Evolutionary conservation across 441 rosid species (phyloP), one percentile per base, ranked within the genome.

Genomic region (Adansonia madagascariensis): DNA sequence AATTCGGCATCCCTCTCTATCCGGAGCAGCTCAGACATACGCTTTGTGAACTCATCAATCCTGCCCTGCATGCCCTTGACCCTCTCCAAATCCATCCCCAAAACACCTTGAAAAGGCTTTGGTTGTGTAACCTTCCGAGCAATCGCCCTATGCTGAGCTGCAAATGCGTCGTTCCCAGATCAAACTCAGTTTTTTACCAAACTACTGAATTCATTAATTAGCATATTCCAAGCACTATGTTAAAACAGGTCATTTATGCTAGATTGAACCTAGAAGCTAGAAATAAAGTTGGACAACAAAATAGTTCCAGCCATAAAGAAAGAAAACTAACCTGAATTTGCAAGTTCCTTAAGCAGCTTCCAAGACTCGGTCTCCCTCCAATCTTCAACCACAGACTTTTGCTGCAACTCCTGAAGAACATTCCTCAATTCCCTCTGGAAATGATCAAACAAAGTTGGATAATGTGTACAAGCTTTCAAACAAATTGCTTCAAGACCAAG

Each of bases 1-100:
- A 95, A 80, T 77, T 95, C 99, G n/a, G 94, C 88, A 86, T 95
- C 98, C 85, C 98, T 87, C 84, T 95, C 98, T 78, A 94, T 87
- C 7, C 86, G 91, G 81, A 95, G 99, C 70, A 95, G 76, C 77
- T 89, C 95, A 1, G 99, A 95, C 98, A 94, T 95, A 9, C 31
- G 62, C 76, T 82, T 78, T 0, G 97, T 86, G 69, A 88, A 91
- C 71, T 89, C 93, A 65, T 92, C 94, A 71, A 95, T 91, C 85
- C 92, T 88, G 24, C 73, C 76, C 73, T 92, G 98, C 73, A 95
- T 90, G 47, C 89, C 88, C 85, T 86, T 90, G 59, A 82, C 97
- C 86, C 90, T 92, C 74, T 83, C 92, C 76, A 89, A 84, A 49
- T 90, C 90, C 93, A 95, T 86, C 62, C 99, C 99, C 64, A 90